A percentile compares a stretch with the other conserved stretches of the same genome.
Conservation (phyloP, 2,329 filamentous ascomycete genomes). For the Huntiella decipiens region DNA sequence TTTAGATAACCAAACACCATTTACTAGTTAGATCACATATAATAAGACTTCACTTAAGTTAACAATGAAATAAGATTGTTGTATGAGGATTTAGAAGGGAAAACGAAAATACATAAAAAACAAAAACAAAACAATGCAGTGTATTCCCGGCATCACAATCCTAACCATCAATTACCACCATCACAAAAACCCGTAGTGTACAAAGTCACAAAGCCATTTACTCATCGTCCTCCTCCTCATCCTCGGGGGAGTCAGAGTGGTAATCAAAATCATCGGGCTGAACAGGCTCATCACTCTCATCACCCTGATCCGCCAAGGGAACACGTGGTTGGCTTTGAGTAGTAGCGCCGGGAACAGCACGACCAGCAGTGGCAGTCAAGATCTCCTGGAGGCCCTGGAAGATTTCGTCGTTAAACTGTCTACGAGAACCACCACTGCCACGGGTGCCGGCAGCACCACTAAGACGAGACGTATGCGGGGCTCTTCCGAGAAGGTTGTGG, state of each 20-base stretch:
- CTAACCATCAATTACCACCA: not conserved
- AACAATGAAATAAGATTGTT: too few relatives aligned
- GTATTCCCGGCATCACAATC: not conserved
- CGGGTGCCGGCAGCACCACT: too few relatives aligned
- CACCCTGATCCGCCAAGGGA: conserved; percentile 58
- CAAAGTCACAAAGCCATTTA: not conserved
- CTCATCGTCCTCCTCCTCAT: conserved; percentile 5
- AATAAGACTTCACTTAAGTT: too few relatives aligned
- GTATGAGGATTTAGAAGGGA: not conserved
- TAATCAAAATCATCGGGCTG: conserved; percentile 61
- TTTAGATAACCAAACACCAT: too few relatives aligned
- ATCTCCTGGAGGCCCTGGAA: not conserved
- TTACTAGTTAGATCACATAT: too few relatives aligned
- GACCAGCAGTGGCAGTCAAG: conserved; percentile 37
- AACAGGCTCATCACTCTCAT: conserved; percentile 49
- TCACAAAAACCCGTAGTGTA: not conserved
- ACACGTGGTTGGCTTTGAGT: conserved; percentile 11
- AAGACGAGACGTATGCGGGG: not conserved
- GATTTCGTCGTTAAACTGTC: too few relatives aligned
- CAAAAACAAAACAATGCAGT: too few relatives aligned
- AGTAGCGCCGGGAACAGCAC: conserved; percentile 30
- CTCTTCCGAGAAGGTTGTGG: too few relatives aligned
- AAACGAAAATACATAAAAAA: not conserved
- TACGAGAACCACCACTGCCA: too few relatives aligned
- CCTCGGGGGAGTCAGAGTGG: conserved; percentile 15